A percentile compares a stretch with the other conserved stretches of the same genome.
phyloP scores from a whole-genome alignment of 495 filamentous ascomycete genomes.

The Penicillium maclennaniae region DNA sequence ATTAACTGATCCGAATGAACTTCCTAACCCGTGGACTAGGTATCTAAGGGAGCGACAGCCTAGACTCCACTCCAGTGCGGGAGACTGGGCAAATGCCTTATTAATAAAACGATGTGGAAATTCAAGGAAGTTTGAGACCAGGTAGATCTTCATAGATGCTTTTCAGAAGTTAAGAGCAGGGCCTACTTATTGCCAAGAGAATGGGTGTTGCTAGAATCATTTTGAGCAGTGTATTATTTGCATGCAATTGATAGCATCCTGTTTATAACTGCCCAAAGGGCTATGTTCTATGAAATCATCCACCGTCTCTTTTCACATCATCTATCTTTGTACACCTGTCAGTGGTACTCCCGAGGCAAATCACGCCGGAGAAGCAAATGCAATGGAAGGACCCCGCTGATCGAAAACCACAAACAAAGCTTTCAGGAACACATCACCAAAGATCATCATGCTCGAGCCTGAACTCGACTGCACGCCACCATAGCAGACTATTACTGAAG shows the following conservation, averaged over 20 bases:
- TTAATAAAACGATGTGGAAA: too few relatives aligned
- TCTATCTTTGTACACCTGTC: not conserved
- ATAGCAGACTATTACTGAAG: conserved; percentile 53
- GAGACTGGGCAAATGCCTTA: too few relatives aligned
- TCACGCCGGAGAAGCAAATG: conserved; percentile 29
- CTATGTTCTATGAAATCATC: not conserved
- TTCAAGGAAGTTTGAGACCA: too few relatives aligned
- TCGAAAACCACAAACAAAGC: conserved; percentile 78
- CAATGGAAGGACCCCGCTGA: conserved; percentile 42
- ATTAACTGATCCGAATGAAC: too few relatives aligned
- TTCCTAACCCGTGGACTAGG: too few relatives aligned
- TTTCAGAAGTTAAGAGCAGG: too few relatives aligned
- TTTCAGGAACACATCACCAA: conserved; percentile 78
- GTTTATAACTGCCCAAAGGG: too few relatives aligned
- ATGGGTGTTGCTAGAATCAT: too few relatives aligned
- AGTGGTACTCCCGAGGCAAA: not conserved
- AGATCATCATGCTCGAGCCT: conserved; percentile 60
- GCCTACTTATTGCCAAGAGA: too few relatives aligned
- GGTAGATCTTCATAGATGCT: too few relatives aligned
- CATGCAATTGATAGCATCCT: not conserved
- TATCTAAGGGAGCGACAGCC: too few relatives aligned
- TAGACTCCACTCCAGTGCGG: too few relatives aligned
- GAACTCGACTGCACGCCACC: conserved; percentile 65
- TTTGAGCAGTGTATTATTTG: not conserved
- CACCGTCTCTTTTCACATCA: not conserved